Conservation (phyloP, 768 basidiomycete genomes). For the Tricholoma bakamatsutake region DNA sequence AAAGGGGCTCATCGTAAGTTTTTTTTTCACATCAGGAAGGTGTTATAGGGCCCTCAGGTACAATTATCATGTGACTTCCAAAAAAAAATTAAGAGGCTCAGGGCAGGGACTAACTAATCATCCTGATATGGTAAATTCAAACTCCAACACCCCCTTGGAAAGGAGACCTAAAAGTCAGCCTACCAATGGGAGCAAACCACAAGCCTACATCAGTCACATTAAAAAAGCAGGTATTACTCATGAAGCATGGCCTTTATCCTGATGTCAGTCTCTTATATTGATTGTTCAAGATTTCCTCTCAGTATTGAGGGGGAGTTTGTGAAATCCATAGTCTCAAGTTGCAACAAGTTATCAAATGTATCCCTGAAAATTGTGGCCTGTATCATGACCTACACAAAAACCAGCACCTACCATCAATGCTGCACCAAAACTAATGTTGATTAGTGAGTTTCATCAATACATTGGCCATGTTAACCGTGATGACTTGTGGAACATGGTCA, state of each 20-base stretch:
- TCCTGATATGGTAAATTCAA: no score
- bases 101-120: no score
- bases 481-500: slow-evolving; percentile 14
- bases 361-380: slow-evolving; percentile 9
- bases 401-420: slow-evolving; percentile 7
- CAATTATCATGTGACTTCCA: no score
- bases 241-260: slow-evolving; percentile 23
- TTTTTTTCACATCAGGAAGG: no score
- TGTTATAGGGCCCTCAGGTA: no score
- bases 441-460: no score
- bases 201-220: slow-evolving; percentile 16
- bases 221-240: slow-evolving; percentile 18
- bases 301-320: background rate
- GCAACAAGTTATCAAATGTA: no score
- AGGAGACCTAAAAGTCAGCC: slow-evolving; percentile 24
- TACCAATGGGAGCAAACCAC: slow-evolving; percentile 12
- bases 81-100: no score
- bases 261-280: slow-evolving; percentile 18
- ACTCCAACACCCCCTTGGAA: no score
- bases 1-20: no score
- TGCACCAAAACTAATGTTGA: background rate
- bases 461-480: no score
- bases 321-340: background rate
- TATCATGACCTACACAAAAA: slow-evolving; percentile 7
- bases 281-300: slow-evolving; percentile 8